A percentile compares a stretch with the other conserved stretches of the same genome.
phyloP scores from a whole-genome alignment of 495 filamentous ascomycete genomes.

The Talaromyces adpressus region DNA sequence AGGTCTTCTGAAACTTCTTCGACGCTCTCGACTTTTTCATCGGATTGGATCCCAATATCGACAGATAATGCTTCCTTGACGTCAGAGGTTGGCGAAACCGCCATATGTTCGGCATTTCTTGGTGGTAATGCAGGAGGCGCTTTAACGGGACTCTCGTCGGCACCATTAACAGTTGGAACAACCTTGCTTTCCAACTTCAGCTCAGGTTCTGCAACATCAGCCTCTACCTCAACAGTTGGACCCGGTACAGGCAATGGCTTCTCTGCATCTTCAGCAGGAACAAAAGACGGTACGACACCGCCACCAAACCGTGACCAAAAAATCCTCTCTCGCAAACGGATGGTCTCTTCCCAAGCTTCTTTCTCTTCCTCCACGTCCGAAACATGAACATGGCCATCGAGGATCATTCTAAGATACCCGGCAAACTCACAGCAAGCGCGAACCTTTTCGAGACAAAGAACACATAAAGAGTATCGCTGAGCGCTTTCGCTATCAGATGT shows the following conservation, averaged over 20 bases:
- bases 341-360: slow-evolving; percentile 88
- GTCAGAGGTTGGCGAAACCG: background rate
- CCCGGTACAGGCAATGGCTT: slow-evolving; percentile 5
- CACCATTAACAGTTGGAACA: background rate
- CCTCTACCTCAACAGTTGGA: background rate
- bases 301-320: slow-evolving; percentile 92
- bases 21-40: background rate
- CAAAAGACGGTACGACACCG: slow-evolving; percentile 68
- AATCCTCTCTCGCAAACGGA: slow-evolving; percentile 83
- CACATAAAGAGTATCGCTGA: slow-evolving; percentile 83
- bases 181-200: background rate
- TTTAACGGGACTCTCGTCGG: background rate
- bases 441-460: slow-evolving; percentile 76
- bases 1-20: background rate
- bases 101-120: background rate
- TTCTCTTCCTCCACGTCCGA: slow-evolving; percentile 72
- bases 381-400: slow-evolving; percentile 76
- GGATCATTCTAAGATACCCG: slow-evolving; percentile 79
- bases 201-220: background rate
- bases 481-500: slow-evolving; percentile 78
- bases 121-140: slow-evolving; percentile 4
- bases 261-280: slow-evolving; percentile 14
- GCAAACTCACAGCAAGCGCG: slow-evolving; percentile 87
- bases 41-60: background rate
- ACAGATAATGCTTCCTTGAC: background rate